These are phyloP conservation scores for Ammopiptanthus mongolicus DNA, from an alignment of 306 rosid genomes.

Conservation along the genomic window DNA sequence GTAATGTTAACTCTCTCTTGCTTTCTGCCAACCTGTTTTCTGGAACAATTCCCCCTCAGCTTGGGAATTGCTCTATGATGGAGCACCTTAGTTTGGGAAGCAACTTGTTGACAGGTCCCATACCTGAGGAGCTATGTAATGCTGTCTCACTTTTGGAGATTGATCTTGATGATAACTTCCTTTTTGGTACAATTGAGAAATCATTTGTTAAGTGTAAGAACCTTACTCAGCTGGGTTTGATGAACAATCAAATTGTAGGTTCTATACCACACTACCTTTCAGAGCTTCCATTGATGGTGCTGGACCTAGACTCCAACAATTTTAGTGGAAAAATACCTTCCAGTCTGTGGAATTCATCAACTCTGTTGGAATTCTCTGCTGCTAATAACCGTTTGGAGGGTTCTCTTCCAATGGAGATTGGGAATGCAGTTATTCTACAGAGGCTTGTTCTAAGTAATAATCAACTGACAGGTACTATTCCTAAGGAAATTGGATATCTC, in stretches of 20 bases:
- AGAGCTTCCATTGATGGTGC: slow-evolving; percentile 72
- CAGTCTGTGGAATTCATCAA: slow-evolving; percentile 51
- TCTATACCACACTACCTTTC: slow-evolving; percentile 71
- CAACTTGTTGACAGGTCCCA: slow-evolving; percentile 60
- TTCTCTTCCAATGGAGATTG: slow-evolving; percentile 67
- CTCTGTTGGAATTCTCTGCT: slow-evolving; percentile 83
- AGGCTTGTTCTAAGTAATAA: slow-evolving; percentile 80
- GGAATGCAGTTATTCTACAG: slow-evolving; percentile 50
- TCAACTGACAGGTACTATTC: slow-evolving; percentile 58
- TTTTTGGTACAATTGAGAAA: slow-evolving; percentile 55
- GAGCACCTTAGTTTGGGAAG: slow-evolving; percentile 65
- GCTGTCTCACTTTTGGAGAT: slow-evolving; percentile 65
- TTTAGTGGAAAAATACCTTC: slow-evolving; percentile 68
- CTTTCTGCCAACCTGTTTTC: slow-evolving; percentile 64
- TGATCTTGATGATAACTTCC: slow-evolving; percentile 64
- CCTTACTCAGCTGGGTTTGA: slow-evolving; percentile 63
- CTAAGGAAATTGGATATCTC: slow-evolving; percentile 71
- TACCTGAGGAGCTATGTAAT: slow-evolving; percentile 76
- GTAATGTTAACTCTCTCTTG: slow-evolving; percentile 42
- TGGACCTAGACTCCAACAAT: slow-evolving; percentile 80
- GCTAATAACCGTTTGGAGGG: slow-evolving; percentile 73
- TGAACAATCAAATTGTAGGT: slow-evolving; percentile 66
- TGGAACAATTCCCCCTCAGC: slow-evolving; percentile 73
- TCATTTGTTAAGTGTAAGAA: slow-evolving; percentile 65
- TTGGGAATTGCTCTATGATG: slow-evolving; percentile 78